Percentiles rank a stretch among this genome's conserved stretches.
Evolutionary conservation across 305 asterid species (phyloP).

Genomic region (Fraxinus velutina): DNA sequence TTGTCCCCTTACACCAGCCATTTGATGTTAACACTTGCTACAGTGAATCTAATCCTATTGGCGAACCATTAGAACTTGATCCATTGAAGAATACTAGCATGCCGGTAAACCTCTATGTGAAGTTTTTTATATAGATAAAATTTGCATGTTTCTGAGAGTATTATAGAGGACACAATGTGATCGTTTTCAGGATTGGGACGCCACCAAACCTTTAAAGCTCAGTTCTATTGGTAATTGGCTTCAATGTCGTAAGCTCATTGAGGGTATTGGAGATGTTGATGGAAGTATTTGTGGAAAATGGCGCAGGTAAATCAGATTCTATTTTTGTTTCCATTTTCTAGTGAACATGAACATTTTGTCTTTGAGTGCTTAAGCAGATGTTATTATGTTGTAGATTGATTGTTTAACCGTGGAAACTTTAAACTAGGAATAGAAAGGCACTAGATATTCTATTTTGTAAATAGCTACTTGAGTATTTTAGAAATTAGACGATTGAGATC

Average conservation of each 20-base stretch:
- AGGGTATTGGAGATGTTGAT: constrained; percentile 51
- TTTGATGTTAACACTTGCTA: constrained; percentile 33
- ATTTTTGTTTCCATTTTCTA: constrained; percentile 10
- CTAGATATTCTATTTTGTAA: background rate
- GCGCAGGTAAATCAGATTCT: constrained; percentile 61
- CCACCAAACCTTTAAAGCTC: constrained; percentile 32
- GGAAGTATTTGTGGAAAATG: constrained; percentile 77
- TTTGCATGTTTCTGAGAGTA: constrained; percentile 25
- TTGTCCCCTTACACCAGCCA: constrained; percentile 12
- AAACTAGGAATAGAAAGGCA: too few species aligned
- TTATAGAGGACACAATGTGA: constrained; percentile 20
- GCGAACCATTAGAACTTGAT: constrained; percentile 45
- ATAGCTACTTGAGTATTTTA: background rate
- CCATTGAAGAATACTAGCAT: constrained; percentile 26
- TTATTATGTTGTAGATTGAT: background rate
- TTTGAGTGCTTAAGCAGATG: background rate
- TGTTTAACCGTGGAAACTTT: too few species aligned
- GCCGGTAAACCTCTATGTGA: constrained; percentile 46
- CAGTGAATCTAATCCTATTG: constrained; percentile 46
- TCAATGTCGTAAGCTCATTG: constrained; percentile 64
- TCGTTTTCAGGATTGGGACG: constrained; percentile 37
- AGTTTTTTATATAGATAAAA: constrained; percentile 13
- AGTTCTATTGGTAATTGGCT: constrained; percentile 81
- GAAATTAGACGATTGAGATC: background rate
- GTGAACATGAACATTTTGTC: constrained; percentile 4